These are phyloP conservation scores for Ascochyta clinopodiicola DNA, from an alignment of 2,329 filamentous ascomycete genomes.

Conservation along the genomic window DNA sequence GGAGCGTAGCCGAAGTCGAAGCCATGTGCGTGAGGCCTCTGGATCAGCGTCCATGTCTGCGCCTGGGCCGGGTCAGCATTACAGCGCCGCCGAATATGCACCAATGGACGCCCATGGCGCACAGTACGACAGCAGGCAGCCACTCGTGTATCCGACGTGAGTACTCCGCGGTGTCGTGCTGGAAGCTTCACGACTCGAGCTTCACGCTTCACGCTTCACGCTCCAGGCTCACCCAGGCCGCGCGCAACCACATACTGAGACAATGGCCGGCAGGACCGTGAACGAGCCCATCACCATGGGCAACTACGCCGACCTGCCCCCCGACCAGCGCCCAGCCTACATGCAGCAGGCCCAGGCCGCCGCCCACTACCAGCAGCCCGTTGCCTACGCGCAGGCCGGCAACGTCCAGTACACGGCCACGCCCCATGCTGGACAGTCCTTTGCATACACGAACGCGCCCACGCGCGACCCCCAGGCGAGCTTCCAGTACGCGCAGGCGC, in stretches of 20 bases:
- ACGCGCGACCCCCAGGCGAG: conserved; percentile 28
- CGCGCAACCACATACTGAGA: conserved; percentile 29
- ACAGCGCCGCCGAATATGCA: conserved; percentile 10
- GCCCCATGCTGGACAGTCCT: conserved; percentile 23
- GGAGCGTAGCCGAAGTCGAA: conserved; percentile 40
- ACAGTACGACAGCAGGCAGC: conserved; percentile 52
- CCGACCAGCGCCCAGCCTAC: conserved; percentile 52
- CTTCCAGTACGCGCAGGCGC: conserved; percentile 51
- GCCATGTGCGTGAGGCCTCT: conserved; percentile 17
- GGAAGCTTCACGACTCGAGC: background rate
- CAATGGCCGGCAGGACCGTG: conserved; percentile 39
- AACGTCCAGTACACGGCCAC: conserved; percentile 43
- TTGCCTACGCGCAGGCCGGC: conserved; percentile 28
- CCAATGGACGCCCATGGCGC: conserved; percentile 31
- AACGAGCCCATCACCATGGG: conserved; percentile 50
- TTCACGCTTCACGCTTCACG: background rate
- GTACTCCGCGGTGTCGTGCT: conserved; percentile 17
- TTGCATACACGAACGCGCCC: conserved; percentile 36
- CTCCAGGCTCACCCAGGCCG: background rate
- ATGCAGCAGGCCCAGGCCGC: conserved; percentile 32
- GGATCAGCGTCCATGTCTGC: too few species aligned
- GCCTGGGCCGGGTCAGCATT: conserved; percentile 15
- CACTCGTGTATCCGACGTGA: conserved; percentile 46
- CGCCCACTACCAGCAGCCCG: conserved; percentile 26
- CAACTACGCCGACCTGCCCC: conserved; percentile 53